Conservation (phyloP, 495 filamentous ascomycete genomes). For the Talaromyces trachyspermus region DNA sequence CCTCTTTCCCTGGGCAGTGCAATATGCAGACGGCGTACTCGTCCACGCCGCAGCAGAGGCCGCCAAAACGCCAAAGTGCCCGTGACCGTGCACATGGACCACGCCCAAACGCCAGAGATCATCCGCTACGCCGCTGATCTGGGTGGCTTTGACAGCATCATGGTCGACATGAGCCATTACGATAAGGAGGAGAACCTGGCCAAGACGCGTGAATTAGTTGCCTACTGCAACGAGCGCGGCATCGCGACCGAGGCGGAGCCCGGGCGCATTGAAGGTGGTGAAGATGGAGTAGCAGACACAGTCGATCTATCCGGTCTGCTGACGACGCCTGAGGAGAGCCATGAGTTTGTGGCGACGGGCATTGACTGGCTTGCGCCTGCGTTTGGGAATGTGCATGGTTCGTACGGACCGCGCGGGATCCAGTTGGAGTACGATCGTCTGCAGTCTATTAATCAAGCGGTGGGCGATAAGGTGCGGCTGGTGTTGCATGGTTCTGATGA, state of each 20-base stretch:
- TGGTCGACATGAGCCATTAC: conserved; percentile 78
- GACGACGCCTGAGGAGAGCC: conserved; percentile 71
- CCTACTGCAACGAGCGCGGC: conserved; percentile 64
- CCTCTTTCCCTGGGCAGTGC: conserved; percentile 79
- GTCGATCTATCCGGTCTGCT: conserved; percentile 64
- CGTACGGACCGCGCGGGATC: conserved; percentile 69
- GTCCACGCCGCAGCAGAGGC: conserved; percentile 59
- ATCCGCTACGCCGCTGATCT: conserved; percentile 59
- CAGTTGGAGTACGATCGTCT: conserved; percentile 67
- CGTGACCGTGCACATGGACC: conserved; percentile 69
- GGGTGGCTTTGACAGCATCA: conserved; percentile 70
- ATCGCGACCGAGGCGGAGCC: conserved; percentile 79
- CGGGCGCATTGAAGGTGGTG: conserved; percentile 74
- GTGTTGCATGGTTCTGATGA: conserved; percentile 76
- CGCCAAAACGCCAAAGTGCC: conserved; percentile 58
- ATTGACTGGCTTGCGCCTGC: conserved; percentile 80
- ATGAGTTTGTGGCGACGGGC: conserved; percentile 69
- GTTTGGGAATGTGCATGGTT: conserved; percentile 82
- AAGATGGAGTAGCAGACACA: conserved; percentile 75
- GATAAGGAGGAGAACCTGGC: conserved; percentile 74
- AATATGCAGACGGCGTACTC: conserved; percentile 58
- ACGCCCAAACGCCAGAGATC: conserved; percentile 66
- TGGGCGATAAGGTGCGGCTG: conserved; percentile 54
- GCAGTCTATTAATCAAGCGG: conserved; percentile 51
- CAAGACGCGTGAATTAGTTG: conserved; percentile 60